A percentile compares a stretch with the other conserved stretches of the same genome.
phyloP scores from a whole-genome alignment of 1,284 basidiomycete species.

The Leucoagaricus sp. region DNA sequence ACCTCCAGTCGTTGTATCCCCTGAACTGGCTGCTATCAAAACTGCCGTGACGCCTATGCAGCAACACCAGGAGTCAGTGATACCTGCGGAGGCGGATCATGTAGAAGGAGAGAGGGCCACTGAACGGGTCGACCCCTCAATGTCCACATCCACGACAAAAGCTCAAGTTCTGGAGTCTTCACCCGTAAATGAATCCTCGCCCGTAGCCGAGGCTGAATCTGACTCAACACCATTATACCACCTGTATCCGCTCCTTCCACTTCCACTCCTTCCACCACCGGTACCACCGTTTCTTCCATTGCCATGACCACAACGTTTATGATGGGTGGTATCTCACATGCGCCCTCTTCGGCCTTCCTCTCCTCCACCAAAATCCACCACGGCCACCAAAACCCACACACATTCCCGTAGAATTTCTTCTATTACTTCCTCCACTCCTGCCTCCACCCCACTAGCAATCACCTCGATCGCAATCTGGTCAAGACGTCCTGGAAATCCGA shows the following conservation, averaged over 20 bases:
- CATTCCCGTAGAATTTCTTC: conserved; percentile 9
- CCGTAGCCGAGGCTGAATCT: not conserved
- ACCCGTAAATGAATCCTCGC: not conserved
- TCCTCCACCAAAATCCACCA: conserved; percentile 17
- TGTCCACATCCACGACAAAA: not conserved
- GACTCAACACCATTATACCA: not conserved
- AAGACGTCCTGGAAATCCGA: conserved; percentile 59
- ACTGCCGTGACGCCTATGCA: too few relatives aligned
- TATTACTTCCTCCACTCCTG: conserved; percentile 17
- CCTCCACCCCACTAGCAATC: not conserved
- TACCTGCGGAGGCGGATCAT: too few relatives aligned
- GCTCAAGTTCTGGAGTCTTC: not conserved
- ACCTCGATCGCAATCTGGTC: conserved; percentile 65
- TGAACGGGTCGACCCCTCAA: too few relatives aligned
- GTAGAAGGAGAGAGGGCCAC: too few relatives aligned
- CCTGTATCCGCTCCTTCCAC: not conserved
- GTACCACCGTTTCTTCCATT: not conserved
- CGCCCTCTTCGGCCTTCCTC: conserved; percentile 15
- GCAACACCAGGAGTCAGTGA: too few relatives aligned
- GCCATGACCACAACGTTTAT: conserved; percentile 19
- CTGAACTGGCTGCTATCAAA: not conserved
- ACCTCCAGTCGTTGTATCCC: not conserved
- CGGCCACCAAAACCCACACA: conserved; percentile 8
- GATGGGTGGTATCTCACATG: conserved; percentile 30
- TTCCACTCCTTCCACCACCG: not conserved